A percentile compares a stretch with the other conserved stretches of the same genome.
These are phyloP conservation scores for Henningerozyma blattae DNA, from an alignment of 805 yeast genomes.

Conservation along the genomic window DNA sequence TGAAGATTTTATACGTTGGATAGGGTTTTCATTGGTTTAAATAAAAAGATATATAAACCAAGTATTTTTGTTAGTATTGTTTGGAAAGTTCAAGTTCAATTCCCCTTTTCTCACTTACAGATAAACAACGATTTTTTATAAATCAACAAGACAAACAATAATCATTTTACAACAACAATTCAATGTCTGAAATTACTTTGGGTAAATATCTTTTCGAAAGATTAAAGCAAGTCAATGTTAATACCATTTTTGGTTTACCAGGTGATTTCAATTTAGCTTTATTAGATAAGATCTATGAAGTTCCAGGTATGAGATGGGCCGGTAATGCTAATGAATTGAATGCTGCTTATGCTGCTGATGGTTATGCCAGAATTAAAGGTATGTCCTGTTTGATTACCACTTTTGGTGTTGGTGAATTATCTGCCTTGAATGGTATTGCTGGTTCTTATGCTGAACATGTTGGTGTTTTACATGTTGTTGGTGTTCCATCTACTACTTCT, in stretches of 20 bases:
- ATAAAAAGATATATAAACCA: no score
- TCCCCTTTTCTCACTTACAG: no score
- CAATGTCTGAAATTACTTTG: slow-evolving; percentile 47
- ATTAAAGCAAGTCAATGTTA: slow-evolving; percentile 55
- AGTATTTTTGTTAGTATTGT: no score
- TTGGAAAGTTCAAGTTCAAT: no score
- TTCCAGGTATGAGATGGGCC: slow-evolving; percentile 69
- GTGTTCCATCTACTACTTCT: slow-evolving; percentile 66
- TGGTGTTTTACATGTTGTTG: slow-evolving; percentile 72
- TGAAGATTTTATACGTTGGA: no score
- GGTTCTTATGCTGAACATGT: slow-evolving; percentile 85
- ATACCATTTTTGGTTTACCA: slow-evolving; percentile 67
- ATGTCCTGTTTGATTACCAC: slow-evolving; percentile 65
- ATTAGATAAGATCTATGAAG: slow-evolving; percentile 60
- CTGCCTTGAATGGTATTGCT: slow-evolving; percentile 74
- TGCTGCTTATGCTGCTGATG: slow-evolving; percentile 76
- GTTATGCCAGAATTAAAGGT: slow-evolving; percentile 71
- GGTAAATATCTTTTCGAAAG: slow-evolving; percentile 73
- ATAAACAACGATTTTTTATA: no score
- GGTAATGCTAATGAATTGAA: slow-evolving; percentile 85
- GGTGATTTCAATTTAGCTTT: slow-evolving; percentile 69
- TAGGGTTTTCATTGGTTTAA: no score
- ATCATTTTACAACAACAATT: no score
- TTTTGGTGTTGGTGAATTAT: slow-evolving; percentile 80
- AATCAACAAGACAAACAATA: no score